Base-by-base conservation (phyloP, 2,329 filamentous ascomycete genomes). In the Trichoderma pleuroti region DNA sequence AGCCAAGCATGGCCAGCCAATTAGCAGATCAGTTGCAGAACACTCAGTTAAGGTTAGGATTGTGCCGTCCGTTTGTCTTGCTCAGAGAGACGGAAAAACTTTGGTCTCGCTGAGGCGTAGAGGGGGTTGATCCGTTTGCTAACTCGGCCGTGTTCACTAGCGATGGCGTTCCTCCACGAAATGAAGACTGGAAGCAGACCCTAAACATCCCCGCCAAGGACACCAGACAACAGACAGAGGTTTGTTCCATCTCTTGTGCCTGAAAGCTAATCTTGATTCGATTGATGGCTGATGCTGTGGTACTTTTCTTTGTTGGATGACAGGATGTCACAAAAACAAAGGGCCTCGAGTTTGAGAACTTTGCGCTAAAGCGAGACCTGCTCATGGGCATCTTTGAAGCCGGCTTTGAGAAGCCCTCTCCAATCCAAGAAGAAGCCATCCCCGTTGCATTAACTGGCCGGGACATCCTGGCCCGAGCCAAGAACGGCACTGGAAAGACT, bases 371-470 rank as follows among this genome's bases (percentile, higher is more conserved):
- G 85, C 89, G 96, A 80, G 93, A 97, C 80, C 85, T 99, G 72
- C 89, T 99, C 84, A 99, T 98, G 95, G 96, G 96, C 73, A 98
- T 99, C 75, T 99, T 98, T 82, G 96, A 99, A 85, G 96, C 96
- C 76, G 96, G 96, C 74, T 99, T 98, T 82, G 96, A 99, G 82
- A 98, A 97, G 84, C 96, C 96, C 18, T 99, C 96, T 70, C 96
- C 96, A 12, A 99, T 99, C 77, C 96, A 99, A 89, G 96, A 99
- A 90, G 96, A 98, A 84, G 94, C 96, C 69, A 98, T 99, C 78
- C 96, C 96, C 61, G 95, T 99, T 75, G 96, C 96, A 64, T 87
- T 99, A 70, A 97, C 95, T 61, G 96, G 96, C 70, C 90, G 95
- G 83, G 96, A 99, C 80, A 94, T 99, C 77, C 88, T 99, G 74